A percentile compares a stretch with the other conserved stretches of the same genome.
These are phyloP conservation scores for Astrothelium subdiscretum DNA, from an alignment of 495 filamentous ascomycete species.

Conservation along the genomic window DNA sequence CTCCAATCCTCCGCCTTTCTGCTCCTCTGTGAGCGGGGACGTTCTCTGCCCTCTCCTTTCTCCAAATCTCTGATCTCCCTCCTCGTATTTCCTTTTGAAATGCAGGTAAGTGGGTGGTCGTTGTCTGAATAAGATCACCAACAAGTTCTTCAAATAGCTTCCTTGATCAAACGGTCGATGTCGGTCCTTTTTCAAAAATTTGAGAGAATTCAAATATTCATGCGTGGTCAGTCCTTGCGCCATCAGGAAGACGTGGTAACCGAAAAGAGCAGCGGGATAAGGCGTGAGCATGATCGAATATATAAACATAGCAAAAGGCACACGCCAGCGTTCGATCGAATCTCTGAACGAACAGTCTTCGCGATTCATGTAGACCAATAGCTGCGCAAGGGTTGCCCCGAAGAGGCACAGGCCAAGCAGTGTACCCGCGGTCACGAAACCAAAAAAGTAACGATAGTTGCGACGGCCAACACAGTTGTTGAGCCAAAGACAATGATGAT, in stretches of 20 bases:
- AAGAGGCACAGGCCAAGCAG: constrained; percentile 67
- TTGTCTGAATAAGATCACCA: constrained; percentile 68
- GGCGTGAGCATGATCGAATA: constrained; percentile 62
- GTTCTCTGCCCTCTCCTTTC: constrained; percentile 44
- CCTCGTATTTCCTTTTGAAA: constrained; percentile 65
- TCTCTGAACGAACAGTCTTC: constrained; percentile 51
- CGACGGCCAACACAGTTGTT: constrained; percentile 97
- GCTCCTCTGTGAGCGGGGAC: constrained; percentile 37
- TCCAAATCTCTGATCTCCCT: constrained; percentile 80
- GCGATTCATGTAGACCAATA: constrained; percentile 55
- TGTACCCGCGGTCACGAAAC: constrained; percentile 66
- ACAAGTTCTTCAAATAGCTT: constrained; percentile 65
- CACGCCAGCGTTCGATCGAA: constrained; percentile 53
- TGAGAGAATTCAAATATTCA: constrained; percentile 91
- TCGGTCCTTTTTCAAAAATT: constrained; percentile 81
- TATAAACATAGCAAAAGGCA: constrained; percentile 83
- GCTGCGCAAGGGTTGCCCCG: constrained; percentile 64
- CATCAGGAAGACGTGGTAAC: constrained; percentile 84
- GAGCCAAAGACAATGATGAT: constrained; percentile 98
- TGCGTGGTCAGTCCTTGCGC: constrained; percentile 86
- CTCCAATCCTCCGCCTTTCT: constrained; percentile 44
- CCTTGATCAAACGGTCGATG: constrained; percentile 84
- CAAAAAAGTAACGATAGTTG: constrained; percentile 96
- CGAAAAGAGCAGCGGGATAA: constrained; percentile 74
- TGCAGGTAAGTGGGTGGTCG: constrained; percentile 81